Conservation (phyloP, 495 filamentous ascomycete genomes). For the Penicillium crystallinum region DNA sequence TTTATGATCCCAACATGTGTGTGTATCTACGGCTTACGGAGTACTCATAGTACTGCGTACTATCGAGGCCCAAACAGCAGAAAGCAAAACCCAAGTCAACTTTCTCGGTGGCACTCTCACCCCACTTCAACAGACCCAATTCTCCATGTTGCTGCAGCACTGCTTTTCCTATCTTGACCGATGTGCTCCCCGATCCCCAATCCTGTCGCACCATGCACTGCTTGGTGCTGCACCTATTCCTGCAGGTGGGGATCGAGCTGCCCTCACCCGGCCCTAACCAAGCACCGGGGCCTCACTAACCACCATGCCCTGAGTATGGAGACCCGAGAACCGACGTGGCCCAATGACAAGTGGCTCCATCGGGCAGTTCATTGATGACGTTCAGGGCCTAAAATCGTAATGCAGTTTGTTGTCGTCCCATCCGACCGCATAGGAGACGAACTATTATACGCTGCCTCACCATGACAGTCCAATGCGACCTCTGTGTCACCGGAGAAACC, state of each 20-base stretch:
- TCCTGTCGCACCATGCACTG: slow-evolving; percentile 14
- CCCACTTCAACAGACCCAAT: slow-evolving; percentile 19
- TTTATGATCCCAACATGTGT: slow-evolving; percentile 1
- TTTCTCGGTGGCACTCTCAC: slow-evolving; percentile 15
- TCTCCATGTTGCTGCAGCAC: slow-evolving; percentile 21
- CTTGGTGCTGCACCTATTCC: slow-evolving; percentile 20
- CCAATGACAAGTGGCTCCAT: slow-evolving; percentile 34
- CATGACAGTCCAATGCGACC: slow-evolving; percentile 26
- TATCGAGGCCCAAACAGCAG: neutral
- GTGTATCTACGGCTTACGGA: neutral
- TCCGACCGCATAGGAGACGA: slow-evolving; percentile 27
- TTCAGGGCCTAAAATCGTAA: slow-evolving; percentile 27
- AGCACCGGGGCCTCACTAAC: slow-evolving; percentile 20
- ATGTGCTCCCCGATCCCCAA: slow-evolving; percentile 14
- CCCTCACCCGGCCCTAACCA: slow-evolving; percentile 30
- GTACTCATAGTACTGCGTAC: neutral
- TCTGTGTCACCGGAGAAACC: slow-evolving; percentile 20
- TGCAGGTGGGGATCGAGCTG: slow-evolving; percentile 24
- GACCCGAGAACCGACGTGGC: slow-evolving; percentile 34
- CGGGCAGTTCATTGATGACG: slow-evolving; percentile 37
- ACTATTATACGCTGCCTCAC: slow-evolving; percentile 43
- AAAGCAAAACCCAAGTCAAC: slow-evolving; percentile 5
- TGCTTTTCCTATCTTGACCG: slow-evolving; percentile 21
- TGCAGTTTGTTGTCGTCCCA: slow-evolving; percentile 27
- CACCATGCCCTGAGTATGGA: slow-evolving; percentile 18